These are phyloP conservation scores for Mitragyna speciosa DNA, from an alignment of 257 asterid species.

Conservation along the genomic window DNA sequence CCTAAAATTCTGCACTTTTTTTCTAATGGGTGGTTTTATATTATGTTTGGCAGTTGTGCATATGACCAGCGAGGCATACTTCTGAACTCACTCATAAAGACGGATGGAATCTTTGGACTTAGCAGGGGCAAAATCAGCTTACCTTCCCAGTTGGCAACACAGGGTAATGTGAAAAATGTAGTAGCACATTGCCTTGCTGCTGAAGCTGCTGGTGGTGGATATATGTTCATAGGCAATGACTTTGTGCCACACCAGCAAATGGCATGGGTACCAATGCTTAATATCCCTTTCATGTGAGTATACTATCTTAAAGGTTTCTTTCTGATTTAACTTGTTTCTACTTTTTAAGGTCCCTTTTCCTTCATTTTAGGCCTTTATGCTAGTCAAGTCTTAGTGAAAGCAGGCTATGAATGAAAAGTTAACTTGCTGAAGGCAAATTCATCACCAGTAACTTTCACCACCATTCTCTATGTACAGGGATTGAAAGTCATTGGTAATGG, in stretches of 20 bases:
- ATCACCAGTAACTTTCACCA: not conserved
- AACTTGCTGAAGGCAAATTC: not conserved
- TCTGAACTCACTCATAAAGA: constrained; percentile 54
- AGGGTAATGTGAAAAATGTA: constrained; percentile 56
- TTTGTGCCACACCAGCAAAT: constrained; percentile 66
- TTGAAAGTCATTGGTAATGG: not conserved
- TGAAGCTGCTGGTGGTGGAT: constrained; percentile 57
- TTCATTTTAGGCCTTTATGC: not conserved
- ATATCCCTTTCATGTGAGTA: constrained; percentile 48
- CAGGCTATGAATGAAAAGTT: not conserved
- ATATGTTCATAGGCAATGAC: constrained; percentile 69
- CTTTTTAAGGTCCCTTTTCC: not conserved
- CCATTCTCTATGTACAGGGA: not conserved
- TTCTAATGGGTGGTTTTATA: constrained; percentile 15
- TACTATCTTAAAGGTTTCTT: constrained; percentile 9
- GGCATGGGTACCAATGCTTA: constrained; percentile 68
- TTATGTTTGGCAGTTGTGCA: constrained; percentile 53
- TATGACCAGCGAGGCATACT: constrained; percentile 81
- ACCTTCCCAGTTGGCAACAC: constrained; percentile 66
- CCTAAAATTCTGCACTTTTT: constrained; percentile 1
- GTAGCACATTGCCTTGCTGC: constrained; percentile 69
- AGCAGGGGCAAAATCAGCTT: constrained; percentile 65
- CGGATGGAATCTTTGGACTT: constrained; percentile 81
- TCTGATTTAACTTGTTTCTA: not conserved
- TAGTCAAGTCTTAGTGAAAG: not conserved